phyloP scores from a whole-genome alignment of 2,329 filamentous ascomycete genomes.

The Phoma sp. region DNA sequence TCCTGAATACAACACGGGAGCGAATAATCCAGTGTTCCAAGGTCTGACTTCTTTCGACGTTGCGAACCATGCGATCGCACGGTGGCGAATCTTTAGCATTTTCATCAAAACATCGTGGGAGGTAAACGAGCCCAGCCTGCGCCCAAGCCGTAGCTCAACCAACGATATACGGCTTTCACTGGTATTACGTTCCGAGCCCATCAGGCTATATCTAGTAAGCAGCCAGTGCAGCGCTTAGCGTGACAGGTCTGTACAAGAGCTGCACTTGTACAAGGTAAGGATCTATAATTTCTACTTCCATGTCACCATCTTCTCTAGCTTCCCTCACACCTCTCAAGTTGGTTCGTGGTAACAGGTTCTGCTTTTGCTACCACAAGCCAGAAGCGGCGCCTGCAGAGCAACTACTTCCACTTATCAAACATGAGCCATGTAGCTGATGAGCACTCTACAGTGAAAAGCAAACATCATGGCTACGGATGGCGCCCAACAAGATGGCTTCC shows the following conservation, averaged over 20 bases:
- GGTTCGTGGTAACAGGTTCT: neutral
- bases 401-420: too few relatives aligned
- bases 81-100: conserved; percentile 13
- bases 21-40: neutral
- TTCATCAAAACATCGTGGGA: conserved; percentile 12
- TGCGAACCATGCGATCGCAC: conserved; percentile 14
- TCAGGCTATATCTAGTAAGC: neutral
- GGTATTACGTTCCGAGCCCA: neutral
- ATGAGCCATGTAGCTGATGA: neutral
- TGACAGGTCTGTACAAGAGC: neutral
- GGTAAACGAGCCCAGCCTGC: conserved; percentile 14
- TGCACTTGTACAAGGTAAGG: neutral
- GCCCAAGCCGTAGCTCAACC: conserved; percentile 7
- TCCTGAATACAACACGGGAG: conserved; percentile 3
- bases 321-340: neutral
- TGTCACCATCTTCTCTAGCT: neutral
- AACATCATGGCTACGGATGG: conserved; percentile 12
- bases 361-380: neutral
- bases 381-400: too few relatives aligned
- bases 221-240: neutral
- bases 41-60: neutral
- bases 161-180: neutral
- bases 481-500: conserved; percentile 25
- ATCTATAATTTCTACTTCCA: neutral
- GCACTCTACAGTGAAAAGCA: neutral